Evolutionary conservation across 2,329 filamentous ascomycete species (phyloP).

Genomic region (Xylaria sp.): DNA sequence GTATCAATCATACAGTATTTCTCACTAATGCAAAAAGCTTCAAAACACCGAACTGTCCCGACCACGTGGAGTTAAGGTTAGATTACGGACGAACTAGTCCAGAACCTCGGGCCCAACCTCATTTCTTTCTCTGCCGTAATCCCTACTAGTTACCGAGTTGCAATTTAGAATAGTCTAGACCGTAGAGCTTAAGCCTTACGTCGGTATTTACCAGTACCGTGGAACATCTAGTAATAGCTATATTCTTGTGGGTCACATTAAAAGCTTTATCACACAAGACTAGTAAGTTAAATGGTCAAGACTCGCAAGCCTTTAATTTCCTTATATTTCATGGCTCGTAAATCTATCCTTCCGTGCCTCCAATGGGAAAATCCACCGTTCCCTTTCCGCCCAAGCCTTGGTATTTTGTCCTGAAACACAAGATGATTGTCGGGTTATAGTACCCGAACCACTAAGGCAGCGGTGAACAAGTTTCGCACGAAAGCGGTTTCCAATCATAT

Average conservation of each 20-base stretch:
- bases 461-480: constrained; percentile 11
- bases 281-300: not conserved
- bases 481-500: constrained; percentile 28
- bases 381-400: constrained; percentile 13
- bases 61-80: not conserved
- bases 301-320: constrained; percentile 16
- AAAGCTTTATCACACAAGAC: not conserved
- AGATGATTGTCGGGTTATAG: constrained; percentile 22
- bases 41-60: not conserved
- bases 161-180: not conserved
- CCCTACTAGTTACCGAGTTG: constrained; percentile 3
- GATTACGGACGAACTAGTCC: not conserved
- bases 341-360: constrained; percentile 36
- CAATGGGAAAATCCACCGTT: constrained; percentile 10
- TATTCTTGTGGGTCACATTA: constrained; percentile 2
- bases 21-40: not conserved
- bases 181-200: not conserved
- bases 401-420: constrained; percentile 22
- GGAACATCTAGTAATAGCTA: not conserved
- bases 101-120: not conserved
- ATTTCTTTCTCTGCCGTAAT: not conserved
- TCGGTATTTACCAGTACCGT: not conserved
- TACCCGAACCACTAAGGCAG: constrained; percentile 1
- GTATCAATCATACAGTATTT: not conserved
- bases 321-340: constrained; percentile 33